Conservation (phyloP, 768 basidiomycete species). For the Dacryopinax primogenitus region DNA sequence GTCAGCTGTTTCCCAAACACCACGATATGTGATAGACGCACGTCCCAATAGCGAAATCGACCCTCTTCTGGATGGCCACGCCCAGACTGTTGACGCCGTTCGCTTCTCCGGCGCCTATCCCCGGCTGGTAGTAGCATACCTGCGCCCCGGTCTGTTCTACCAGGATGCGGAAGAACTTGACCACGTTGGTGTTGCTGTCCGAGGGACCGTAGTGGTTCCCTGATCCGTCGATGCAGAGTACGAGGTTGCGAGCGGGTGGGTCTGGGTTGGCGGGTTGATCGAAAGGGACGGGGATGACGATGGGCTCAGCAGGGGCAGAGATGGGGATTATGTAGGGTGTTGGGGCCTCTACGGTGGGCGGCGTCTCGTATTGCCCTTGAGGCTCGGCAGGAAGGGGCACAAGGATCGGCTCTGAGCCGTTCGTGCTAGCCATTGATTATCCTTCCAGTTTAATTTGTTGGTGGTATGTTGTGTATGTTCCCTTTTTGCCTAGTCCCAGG, state of each 20-base stretch:
- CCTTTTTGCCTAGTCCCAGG: no score
- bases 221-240: conserved; percentile 1
- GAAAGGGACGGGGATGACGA: background rate
- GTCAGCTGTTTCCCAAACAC: background rate
- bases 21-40: background rate
- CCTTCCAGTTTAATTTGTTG: no score
- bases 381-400: no score
- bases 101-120: conserved; percentile 3
- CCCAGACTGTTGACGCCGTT: background rate
- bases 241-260: conserved; percentile 1
- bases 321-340: background rate
- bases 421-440: no score
- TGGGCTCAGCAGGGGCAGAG: background rate
- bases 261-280: background rate
- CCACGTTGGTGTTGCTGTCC: background rate
- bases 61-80: background rate
- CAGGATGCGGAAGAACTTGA: conserved; percentile 1
- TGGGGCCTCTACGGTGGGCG: background rate
- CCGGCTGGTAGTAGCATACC: conserved; percentile 6
- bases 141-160: background rate
- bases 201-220: conserved; percentile 5
- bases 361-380: no score
- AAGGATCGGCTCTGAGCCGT: no score
- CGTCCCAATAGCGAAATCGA: background rate
- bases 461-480: no score